Base-by-base conservation (phyloP, 2,329 filamentous ascomycete genomes). In the Fusarium udum region DNA sequence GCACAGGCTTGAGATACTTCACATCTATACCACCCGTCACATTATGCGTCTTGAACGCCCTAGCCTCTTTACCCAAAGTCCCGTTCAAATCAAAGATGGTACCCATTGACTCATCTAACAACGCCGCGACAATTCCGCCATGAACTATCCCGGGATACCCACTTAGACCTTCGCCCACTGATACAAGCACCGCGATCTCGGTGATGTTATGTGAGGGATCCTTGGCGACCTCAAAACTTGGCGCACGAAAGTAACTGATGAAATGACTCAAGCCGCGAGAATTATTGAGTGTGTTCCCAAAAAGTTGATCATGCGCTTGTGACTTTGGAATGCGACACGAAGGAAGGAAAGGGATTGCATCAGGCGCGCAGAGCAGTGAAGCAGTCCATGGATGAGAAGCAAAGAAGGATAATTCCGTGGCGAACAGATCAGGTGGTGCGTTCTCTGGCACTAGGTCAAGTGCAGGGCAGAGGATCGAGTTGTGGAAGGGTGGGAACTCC, bases 61-160 rank as follows among this genome's bases (percentile, higher is more conserved):
- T 69, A 1, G 76, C 78, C 3, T 77, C 62, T 65, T 83, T 82
- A 4, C 77, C 77, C 42, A 83, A 70, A 0, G 77, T 78, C 26
- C 71, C 61, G 34, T 84, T 84, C 12, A 83, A 71, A 56, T 84
- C 82, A 28, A 81, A 78, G 24, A 84, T 64, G 4, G 76, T 73
- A 7, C 82, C 81, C 71, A 82, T 80, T 10, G 79, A 71, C 77
- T 84, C 83, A 53, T 84, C 83, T 31, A 82, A 66, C 60, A 84
- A 68, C 10, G 82, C 73, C 40, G 79, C 79, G 14, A 78, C 75
- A 51, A 83, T 69, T 16, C 83, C 83, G 12, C 83, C 83, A 61
- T 84, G 83, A 5, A 83, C 67, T 15, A 83, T 65, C 13, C 73
- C 73, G 2, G 78, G 73, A 39, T 79, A 81, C 4, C 83, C 82